phyloP scores from a whole-genome alignment of 768 basidiomycete species.

The Xerocomellus amylosporus region DNA sequence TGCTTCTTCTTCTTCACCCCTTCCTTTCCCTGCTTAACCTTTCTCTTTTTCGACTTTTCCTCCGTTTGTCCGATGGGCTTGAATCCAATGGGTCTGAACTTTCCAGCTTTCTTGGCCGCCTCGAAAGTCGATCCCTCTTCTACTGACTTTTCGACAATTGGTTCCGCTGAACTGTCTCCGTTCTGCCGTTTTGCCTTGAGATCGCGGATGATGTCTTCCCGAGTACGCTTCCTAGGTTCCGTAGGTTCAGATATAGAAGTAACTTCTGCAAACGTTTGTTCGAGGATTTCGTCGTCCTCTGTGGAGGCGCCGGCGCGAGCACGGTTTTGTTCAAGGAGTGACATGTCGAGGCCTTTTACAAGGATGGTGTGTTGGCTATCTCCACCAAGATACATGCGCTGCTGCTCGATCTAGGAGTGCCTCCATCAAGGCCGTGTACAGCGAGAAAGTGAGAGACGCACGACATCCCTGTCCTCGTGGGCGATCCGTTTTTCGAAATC shows the following conservation, averaged over 20 bases:
- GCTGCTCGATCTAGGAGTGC: constrained; percentile 59
- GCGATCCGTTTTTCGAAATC: constrained; percentile 72
- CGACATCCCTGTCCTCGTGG: constrained; percentile 57
- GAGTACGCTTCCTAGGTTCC: constrained; percentile 63
- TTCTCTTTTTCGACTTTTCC: constrained; percentile 48
- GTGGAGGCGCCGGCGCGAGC: constrained; percentile 55
- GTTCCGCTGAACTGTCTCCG: constrained; percentile 12
- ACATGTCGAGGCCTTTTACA: constrained; percentile 87
- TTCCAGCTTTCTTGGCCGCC: constrained; percentile 39
- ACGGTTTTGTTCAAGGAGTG: constrained; percentile 81
- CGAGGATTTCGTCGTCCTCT: constrained; percentile 79
- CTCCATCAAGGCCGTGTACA: not conserved
- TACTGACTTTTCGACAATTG: constrained; percentile 9
- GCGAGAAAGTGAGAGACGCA: constrained; percentile 31
- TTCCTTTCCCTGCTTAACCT: constrained; percentile 36
- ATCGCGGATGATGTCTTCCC: constrained; percentile 72
- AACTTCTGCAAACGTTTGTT: constrained; percentile 63
- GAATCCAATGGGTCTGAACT: constrained; percentile 59
- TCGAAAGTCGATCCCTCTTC: constrained; percentile 31
- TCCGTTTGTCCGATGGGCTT: constrained; percentile 52
- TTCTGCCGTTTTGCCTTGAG: constrained; percentile 63
- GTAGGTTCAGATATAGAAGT: constrained; percentile 26
- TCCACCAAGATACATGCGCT: constrained; percentile 77
- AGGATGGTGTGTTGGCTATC: constrained; percentile 83
- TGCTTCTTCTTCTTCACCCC: constrained; percentile 58